Evolutionary conservation across 208 protist genomes (phyloP).

Genomic region (Trypanosoma grayi): DNA sequence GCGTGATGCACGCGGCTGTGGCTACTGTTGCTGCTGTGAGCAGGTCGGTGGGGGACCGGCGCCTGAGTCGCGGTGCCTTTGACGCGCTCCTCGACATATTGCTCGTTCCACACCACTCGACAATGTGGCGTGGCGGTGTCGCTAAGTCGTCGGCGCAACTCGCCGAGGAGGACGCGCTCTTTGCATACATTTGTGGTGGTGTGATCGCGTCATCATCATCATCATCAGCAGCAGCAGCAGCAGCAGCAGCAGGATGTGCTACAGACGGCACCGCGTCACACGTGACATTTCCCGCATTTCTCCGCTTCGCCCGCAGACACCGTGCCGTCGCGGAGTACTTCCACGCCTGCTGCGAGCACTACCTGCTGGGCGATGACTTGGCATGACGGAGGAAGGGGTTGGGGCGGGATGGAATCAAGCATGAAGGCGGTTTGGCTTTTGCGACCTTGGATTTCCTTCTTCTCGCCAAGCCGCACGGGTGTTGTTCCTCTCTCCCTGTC

Average conservation of each 20-base stretch:
- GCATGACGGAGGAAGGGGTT: neutral
- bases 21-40: neutral
- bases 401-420: no score
- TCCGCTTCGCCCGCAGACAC: slow-evolving; percentile 10
- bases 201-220: neutral
- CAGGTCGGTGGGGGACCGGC: neutral
- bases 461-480: no score
- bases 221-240: no score
- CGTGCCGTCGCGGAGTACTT: slow-evolving; percentile 14
- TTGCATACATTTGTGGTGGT: slow-evolving; percentile 10
- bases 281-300: slow-evolving; percentile 10
- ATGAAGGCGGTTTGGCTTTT: no score
- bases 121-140: slow-evolving; percentile 4
- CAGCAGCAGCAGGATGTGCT: no score
- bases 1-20: neutral
- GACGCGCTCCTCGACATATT: slow-evolving; percentile 13
- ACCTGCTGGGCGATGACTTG: slow-evolving; percentile 19
- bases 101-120: slow-evolving; percentile 9
- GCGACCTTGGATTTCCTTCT: no score
- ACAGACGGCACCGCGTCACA: neutral
- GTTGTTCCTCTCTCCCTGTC: no score
- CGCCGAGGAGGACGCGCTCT: slow-evolving; percentile 8
- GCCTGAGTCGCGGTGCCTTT: slow-evolving; percentile 1
- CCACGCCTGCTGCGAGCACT: slow-evolving; percentile 24
- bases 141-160: neutral